Base-by-base conservation (phyloP, 345 rosid species). In the Moricandia moricandioides region DNA sequence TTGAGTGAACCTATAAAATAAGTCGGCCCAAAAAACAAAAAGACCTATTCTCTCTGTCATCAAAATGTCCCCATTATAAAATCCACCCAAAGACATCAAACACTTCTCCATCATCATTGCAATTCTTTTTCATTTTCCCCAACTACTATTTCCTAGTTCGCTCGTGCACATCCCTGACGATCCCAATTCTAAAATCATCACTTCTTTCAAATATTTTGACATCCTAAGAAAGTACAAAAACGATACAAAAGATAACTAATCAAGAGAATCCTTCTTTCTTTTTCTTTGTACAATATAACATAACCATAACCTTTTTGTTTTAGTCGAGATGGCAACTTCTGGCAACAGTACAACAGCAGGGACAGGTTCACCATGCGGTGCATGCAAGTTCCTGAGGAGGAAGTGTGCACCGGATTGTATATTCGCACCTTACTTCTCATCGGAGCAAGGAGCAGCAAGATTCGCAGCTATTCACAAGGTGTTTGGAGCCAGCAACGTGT, bases 381-480 rank as follows among this genome's bases (percentile, higher is more conserved):
- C 91, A 21, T 87, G 91, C 85, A 87, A 87, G 78, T 87, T 87
- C 64, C 51, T 87, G 65, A 71, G 91, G 61, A 39, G 91, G 58
- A 87, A 87, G 82, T 87, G 91, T 40, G 84, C 83, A 6, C 33
- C 82, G 13, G 88, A 84, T 60, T 87, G 91, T 67, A 71, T 87
- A 35, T 87, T 87, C 21, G 83, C 83, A 29, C 83, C 89, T 0
- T 87, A 87, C 67, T 87, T 87, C 67, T 79, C 82, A 71, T 81
- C 91, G 24, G 91, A 87, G 14, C 91, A 84, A 76, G 91, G 91
- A 26, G 80, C 86, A 17, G 80, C 87, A 7, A 69, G 85, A 29
- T 85, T 85, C 49, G 89, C 89, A 24, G 91, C 89, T 54, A 81
- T 87, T 34, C 91, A 87, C 61, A 87, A 85, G 75, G 88, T 87